Base-by-base conservation (phyloP, 345 rosid genomes). In the Euphorbia pulcherrima region DNA sequence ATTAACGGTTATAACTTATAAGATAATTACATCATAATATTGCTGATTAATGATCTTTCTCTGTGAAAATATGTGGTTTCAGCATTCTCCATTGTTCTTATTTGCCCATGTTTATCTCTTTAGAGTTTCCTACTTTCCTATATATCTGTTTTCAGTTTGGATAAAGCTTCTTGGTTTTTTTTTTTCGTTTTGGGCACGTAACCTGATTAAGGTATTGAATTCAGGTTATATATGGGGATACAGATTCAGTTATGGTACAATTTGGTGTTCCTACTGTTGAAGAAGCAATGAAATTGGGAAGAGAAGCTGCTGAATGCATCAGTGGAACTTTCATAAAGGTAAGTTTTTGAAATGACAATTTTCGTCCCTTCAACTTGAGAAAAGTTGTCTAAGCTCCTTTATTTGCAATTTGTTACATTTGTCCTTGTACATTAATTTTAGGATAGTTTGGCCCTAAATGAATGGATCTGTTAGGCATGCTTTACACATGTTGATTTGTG, bases 161-260 rank as follows among this genome's bases (percentile, higher is more conserved):
- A 52, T 51, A 51, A 50, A 64, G 24, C 56, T n/a, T 29, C 41
- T 40, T 71, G 24, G 51, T 18, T 60, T 59, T 54, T 20, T 47
- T 26, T 21, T 16, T 6, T 41, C 6, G 5, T 6, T 8, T 20
- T 23, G 26, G 56, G 44, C 35, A 27, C 20, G 26, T 6, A 23
- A 39, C 26, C 53, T 44, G 26, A 60, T 58, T 26, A 58, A 24
- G 26, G 33, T 50, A 14, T 60, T 60, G 8, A 50, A 65, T 70
- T 73, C 76, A 94, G 99, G 92, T 94, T 67, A 85, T 90, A 60
- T 94, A 94, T 81, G 99, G 97, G 67, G 99, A 94, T 77, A 94
- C 99, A 6, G 97, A 94, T 87, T 94, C 99, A 1, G 97, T 94
- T 48, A 94, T 94, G 99, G 99, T 94, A 74, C 97, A 94, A 83